Conservation (phyloP, 2,329 filamentous ascomycete species). For the Penicillium italicum region DNA sequence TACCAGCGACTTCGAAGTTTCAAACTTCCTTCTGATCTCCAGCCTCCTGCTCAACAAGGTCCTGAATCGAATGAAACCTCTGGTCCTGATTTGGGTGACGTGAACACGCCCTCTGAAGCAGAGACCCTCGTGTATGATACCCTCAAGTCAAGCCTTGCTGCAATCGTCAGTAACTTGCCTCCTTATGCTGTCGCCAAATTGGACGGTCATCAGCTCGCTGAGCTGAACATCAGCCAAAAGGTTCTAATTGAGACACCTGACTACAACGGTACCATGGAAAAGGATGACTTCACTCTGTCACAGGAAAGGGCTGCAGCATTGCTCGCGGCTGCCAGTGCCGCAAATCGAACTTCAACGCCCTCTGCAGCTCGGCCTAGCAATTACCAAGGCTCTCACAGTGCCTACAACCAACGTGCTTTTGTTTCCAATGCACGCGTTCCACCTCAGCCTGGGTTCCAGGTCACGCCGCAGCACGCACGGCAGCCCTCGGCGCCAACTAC, state of each 20-base stretch:
- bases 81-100: slow-evolving; percentile 35
- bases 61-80: slow-evolving; percentile 28
- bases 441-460: slow-evolving; percentile 28
- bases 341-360: slow-evolving; percentile 36
- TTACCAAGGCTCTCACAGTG: slow-evolving; percentile 30
- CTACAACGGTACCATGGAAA: slow-evolving; percentile 76
- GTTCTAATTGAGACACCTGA: slow-evolving; percentile 69
- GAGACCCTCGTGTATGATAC: slow-evolving; percentile 64
- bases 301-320: slow-evolving; percentile 39
- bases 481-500: slow-evolving; percentile 32
- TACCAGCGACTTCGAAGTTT: slow-evolving; percentile 60
- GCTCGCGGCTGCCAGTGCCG: slow-evolving; percentile 30
- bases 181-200: slow-evolving; percentile 83
- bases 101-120: slow-evolving; percentile 52
- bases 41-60: slow-evolving; percentile 25
- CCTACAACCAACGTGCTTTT: slow-evolving; percentile 36
- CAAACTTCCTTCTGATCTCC: slow-evolving; percentile 20
- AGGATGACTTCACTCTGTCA: slow-evolving; percentile 65
- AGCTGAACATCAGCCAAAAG: slow-evolving; percentile 75
- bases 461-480: slow-evolving; percentile 30
- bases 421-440: slow-evolving; percentile 28
- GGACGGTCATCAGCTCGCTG: slow-evolving; percentile 78
- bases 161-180: slow-evolving; percentile 71
- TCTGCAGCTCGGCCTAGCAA: slow-evolving; percentile 29
- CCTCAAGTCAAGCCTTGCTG: slow-evolving; percentile 68